Conservation (phyloP, 345 rosid species). For the Anacardium occidentale region DNA sequence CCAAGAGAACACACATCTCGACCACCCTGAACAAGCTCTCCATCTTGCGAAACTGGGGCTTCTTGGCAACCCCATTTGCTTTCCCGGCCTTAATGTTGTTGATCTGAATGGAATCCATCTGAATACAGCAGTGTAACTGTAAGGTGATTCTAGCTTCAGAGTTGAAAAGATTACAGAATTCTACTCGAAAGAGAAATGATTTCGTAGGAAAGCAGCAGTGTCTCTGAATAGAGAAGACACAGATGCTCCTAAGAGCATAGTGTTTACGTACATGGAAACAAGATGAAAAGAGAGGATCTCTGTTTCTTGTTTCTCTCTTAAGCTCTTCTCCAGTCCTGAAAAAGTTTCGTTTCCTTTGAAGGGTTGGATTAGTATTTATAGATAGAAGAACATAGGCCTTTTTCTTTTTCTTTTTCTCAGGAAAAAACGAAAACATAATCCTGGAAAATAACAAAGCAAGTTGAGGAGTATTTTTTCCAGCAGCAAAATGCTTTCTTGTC, state of each 20-base stretch:
- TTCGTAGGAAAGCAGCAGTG: slow-evolving; percentile 20
- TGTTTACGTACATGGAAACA: slow-evolving; percentile 20
- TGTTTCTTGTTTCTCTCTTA: slow-evolving; percentile 10
- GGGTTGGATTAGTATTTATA: slow-evolving; percentile 40
- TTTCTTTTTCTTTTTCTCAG: neutral
- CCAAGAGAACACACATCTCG: slow-evolving; percentile 51
- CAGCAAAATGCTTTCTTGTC: neutral
- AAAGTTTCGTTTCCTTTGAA: slow-evolving; percentile 19
- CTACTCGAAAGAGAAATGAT: slow-evolving; percentile 39
- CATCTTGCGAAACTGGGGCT: slow-evolving; percentile 41
- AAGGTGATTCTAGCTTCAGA: slow-evolving; percentile 1
- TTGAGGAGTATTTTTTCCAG: slow-evolving; percentile 17
- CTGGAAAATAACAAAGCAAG: slow-evolving; percentile 6
- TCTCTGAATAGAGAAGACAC: slow-evolving; percentile 30
- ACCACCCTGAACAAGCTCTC: slow-evolving; percentile 55
- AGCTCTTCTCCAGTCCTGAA: neutral
- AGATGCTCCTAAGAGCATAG: slow-evolving; percentile 25
- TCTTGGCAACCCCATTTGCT: slow-evolving; percentile 49
- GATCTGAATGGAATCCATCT: slow-evolving; percentile 60
- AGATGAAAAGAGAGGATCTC: slow-evolving; percentile 11
- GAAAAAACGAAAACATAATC: slow-evolving; percentile 18
- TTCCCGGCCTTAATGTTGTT: slow-evolving; percentile 52
- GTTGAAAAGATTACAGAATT: neutral
- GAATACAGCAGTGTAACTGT: neutral
- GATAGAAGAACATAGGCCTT: slow-evolving; percentile 15